phyloP scores from a whole-genome alignment of 169 alveolate species.

The Plasmodium vivax region DNA sequence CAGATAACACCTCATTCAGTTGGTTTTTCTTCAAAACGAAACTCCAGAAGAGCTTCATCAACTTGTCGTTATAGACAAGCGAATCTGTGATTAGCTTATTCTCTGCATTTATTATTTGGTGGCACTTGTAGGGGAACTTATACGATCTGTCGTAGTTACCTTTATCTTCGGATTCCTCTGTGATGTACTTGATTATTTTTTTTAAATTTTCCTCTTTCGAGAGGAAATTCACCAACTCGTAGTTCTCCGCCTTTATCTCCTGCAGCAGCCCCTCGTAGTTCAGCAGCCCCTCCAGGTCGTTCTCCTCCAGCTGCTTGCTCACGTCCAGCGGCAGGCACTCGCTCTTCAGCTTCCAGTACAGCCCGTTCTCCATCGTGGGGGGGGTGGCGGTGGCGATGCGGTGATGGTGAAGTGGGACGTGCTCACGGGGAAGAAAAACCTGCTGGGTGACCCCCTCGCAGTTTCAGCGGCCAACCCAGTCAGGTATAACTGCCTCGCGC shows the following conservation, averaged over 20 bases:
- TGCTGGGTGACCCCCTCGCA: background rate
- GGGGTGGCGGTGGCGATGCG: background rate
- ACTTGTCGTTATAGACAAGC: constrained; percentile 32
- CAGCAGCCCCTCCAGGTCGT: constrained; percentile 26
- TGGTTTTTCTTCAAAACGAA: constrained; percentile 40
- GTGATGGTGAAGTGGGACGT: background rate
- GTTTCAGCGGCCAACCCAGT: background rate
- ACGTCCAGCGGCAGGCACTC: constrained; percentile 14
- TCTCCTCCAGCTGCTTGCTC: constrained; percentile 3
- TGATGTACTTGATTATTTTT: constrained; percentile 32
- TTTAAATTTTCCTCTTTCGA: constrained; percentile 30
- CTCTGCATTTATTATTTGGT: constrained; percentile 52
- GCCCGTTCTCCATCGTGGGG: constrained; percentile 16
- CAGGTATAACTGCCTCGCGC: background rate
- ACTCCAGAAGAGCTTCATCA: constrained; percentile 56
- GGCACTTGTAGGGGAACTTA: constrained; percentile 55
- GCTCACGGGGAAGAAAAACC: background rate
- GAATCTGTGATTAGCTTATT: constrained; percentile 51
- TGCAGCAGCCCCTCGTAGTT: constrained; percentile 57
- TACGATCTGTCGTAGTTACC: constrained; percentile 33
- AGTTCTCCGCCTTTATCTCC: constrained; percentile 50
- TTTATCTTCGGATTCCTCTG: constrained; percentile 41
- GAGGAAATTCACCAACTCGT: constrained; percentile 18
- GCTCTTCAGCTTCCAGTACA: constrained; percentile 31
- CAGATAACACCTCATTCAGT: constrained; percentile 59